A percentile compares a stretch with the other conserved stretches of the same genome.
phyloP scores from a whole-genome alignment of 345 rosid species.

The Pelargonium nanum region DNA sequence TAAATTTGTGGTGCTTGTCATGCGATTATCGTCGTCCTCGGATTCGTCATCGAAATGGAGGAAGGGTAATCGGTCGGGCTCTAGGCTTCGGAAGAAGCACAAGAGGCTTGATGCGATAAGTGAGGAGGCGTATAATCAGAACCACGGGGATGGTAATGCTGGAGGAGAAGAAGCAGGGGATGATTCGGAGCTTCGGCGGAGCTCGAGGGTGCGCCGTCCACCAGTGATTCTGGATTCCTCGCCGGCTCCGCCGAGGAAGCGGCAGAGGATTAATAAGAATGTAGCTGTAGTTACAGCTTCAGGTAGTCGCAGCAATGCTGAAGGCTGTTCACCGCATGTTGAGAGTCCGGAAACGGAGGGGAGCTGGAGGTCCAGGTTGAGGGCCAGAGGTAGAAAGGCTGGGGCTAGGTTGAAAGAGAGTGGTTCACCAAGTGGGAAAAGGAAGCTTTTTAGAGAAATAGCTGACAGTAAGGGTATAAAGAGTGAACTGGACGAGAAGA shows the following conservation, averaged over 20 bases:
- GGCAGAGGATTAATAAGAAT: slow-evolving; percentile 27
- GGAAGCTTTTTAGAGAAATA: slow-evolving; percentile 43
- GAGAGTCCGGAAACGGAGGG: slow-evolving; percentile 23
- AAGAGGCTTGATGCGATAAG: slow-evolving; percentile 86
- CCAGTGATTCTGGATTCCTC: slow-evolving; percentile 73
- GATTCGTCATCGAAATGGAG: slow-evolving; percentile 29
- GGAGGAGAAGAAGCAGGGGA: slow-evolving; percentile 17
- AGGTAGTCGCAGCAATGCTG: slow-evolving; percentile 12
- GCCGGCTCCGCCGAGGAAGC: slow-evolving; percentile 59
- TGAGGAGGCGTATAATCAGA: slow-evolving; percentile 57
- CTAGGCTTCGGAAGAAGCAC: slow-evolving; percentile 61
- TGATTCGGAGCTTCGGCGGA: slow-evolving; percentile 55
- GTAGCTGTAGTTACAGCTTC: slow-evolving; percentile 11
- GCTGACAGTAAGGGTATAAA: slow-evolving; percentile 14
- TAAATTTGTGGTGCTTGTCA: slow-evolving; percentile 20
- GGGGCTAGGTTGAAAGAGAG: slow-evolving; percentile 14
- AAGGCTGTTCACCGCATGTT: slow-evolving; percentile 12
- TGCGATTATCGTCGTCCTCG: slow-evolving; percentile 51
- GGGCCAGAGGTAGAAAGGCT: slow-evolving; percentile 32
- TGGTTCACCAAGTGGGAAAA: slow-evolving; percentile 22
- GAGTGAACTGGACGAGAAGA: slow-evolving; percentile 14
- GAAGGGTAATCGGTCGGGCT: slow-evolving; percentile 26
- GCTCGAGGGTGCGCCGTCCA: slow-evolving; percentile 58
- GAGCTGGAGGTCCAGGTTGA: slow-evolving; percentile 62
- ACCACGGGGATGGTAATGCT: slow-evolving; percentile 32